phyloP scores from a whole-genome alignment of 208 protist species.

The Crithidia sp. region DNA sequence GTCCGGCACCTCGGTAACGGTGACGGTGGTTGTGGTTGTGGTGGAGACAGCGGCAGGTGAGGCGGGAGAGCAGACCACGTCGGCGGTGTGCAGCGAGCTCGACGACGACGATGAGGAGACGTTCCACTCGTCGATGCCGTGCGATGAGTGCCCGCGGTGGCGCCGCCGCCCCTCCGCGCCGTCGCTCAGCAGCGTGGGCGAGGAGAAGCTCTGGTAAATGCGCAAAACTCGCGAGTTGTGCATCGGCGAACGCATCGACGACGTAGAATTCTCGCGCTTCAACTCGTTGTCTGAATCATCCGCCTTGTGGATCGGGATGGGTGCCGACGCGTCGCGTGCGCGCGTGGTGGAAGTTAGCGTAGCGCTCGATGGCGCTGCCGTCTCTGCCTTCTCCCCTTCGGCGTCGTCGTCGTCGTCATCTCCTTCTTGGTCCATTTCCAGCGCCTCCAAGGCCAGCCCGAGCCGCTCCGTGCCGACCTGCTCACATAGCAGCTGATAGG shows the following conservation, averaged over 20 bases:
- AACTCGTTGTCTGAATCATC: constrained; percentile 1
- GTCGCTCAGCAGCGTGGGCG: not conserved
- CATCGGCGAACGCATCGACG: constrained; percentile 14
- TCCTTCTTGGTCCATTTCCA: constrained; percentile 24
- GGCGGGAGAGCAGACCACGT: constrained; percentile 5
- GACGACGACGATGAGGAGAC: constrained; percentile 24
- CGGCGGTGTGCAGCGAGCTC: not conserved
- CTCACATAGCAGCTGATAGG: constrained; percentile 66
- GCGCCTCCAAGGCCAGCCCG: constrained; percentile 43
- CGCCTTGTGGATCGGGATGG: constrained; percentile 7
- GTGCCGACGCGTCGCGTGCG: constrained; percentile 4
- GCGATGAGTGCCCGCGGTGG: constrained; percentile 4
- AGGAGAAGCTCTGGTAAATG: constrained; percentile 33
- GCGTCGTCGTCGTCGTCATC: constrained; percentile 28
- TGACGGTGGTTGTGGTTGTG: not conserved
- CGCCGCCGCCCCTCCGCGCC: not conserved
- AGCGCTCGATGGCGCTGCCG: not conserved
- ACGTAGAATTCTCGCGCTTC: not conserved
- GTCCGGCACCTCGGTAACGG: not conserved
- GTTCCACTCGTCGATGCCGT: constrained; percentile 30
- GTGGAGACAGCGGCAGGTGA: not conserved
- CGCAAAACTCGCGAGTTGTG: constrained; percentile 27
- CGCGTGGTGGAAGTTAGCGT: not conserved
- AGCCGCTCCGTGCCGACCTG: constrained; percentile 56
- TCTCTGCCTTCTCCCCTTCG: not conserved